A percentile compares a stretch with the other conserved stretches of the same genome.
Evolutionary conservation across 768 basidiomycete genomes (phyloP).

Genomic region (Russula foetens): DNA sequence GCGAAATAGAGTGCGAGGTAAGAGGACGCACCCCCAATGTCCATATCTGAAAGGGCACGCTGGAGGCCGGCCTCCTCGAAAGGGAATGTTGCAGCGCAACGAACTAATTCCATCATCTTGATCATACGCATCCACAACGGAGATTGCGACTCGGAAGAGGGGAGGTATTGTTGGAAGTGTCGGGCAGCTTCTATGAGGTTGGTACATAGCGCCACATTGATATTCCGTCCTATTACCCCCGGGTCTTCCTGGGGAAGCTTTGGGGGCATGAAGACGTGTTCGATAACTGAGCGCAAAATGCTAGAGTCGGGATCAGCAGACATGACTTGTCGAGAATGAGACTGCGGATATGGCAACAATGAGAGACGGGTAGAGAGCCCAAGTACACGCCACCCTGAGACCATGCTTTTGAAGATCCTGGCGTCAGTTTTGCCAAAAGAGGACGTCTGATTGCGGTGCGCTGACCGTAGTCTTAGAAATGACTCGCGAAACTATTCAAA

Average conservation of each 20-base stretch:
- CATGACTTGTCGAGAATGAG: neutral
- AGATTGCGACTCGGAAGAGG: neutral
- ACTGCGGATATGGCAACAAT: neutral
- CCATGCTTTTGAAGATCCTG: too few species aligned
- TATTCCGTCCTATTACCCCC: neutral
- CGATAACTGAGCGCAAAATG: neutral
- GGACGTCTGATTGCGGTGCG: too few species aligned
- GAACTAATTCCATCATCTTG: neutral
- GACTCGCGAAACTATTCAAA: too few species aligned
- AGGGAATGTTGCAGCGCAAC: neutral
- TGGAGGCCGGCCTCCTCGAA: neutral
- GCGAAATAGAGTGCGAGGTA: neutral
- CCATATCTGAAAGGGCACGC: neutral
- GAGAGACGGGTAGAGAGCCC: too few species aligned
- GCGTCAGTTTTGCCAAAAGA: too few species aligned
- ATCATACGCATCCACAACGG: neutral
- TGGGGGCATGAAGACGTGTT: conserved; percentile 9
- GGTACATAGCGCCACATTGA: neutral
- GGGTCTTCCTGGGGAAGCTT: conserved; percentile 11
- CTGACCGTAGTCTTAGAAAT: too few species aligned
- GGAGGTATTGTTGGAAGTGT: neutral
- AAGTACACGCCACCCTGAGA: too few species aligned
- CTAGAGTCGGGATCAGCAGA: neutral
- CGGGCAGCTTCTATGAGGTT: neutral
- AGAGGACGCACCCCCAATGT: neutral